phyloP scores from a whole-genome alignment of 129 eudicot genomes.

The Centrapalus pauciflorus region DNA sequence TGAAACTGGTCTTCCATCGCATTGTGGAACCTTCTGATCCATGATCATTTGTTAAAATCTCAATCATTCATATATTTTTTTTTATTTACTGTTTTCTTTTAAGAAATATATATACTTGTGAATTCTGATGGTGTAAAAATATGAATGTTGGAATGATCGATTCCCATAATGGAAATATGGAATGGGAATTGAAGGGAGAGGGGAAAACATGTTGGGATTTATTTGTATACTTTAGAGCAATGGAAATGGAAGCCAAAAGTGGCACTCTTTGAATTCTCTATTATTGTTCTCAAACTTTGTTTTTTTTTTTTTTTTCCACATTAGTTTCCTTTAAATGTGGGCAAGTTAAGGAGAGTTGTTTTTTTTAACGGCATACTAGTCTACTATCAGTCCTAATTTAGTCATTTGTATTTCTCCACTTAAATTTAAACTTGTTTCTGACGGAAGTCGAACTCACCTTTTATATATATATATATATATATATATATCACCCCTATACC shows the following conservation, averaged over 20 bases:
- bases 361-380: too few species aligned
- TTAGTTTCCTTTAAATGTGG: not conserved
- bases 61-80: constrained; percentile 17
- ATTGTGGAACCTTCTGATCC: constrained; percentile 68
- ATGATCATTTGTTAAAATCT: not conserved
- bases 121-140: constrained; percentile 20
- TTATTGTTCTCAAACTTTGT: not conserved
- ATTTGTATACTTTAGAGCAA: constrained; percentile 27
- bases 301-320: not conserved
- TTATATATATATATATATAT: too few species aligned
- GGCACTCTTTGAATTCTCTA: constrained; percentile 16
- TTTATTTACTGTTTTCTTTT: not conserved
- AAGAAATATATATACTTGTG: not conserved
- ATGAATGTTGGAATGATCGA: constrained; percentile 12
- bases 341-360: too few species aligned
- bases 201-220: constrained; percentile 15
- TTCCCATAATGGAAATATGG: constrained; percentile 18
- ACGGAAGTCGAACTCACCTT: too few species aligned
- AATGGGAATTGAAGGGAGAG: constrained; percentile 24
- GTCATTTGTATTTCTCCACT: too few species aligned
- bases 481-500: too few species aligned
- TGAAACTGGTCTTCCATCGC: constrained; percentile 76
- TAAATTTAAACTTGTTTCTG: too few species aligned
- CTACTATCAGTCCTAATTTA: too few species aligned
- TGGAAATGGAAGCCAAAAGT: constrained; percentile 27